A percentile compares a stretch with the other conserved stretches of the same genome.
phyloP scores from a whole-genome alignment of 2,329 filamentous ascomycete genomes.

The Xylaria polymorpha region DNA sequence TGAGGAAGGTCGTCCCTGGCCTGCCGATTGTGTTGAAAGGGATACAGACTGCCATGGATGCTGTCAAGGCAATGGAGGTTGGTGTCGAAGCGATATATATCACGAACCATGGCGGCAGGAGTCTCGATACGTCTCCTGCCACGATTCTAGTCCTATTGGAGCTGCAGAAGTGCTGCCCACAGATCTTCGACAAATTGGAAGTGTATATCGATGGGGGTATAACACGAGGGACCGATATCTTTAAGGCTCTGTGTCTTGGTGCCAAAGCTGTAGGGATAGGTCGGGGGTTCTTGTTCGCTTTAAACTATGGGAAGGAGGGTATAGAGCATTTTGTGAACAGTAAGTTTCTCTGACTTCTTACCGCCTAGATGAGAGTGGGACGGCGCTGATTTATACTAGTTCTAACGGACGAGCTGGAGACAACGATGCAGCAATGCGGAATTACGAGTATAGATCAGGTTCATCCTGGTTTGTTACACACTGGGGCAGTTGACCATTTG shows the following conservation, averaged over 20 bases:
- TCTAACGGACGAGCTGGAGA: conserved; percentile 70
- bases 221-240: conserved; percentile 72
- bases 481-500: conserved; percentile 60
- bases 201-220: conserved; percentile 74
- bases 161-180: conserved; percentile 69
- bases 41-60: conserved; percentile 75
- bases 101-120: conserved; percentile 76
- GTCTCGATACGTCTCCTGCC: conserved; percentile 62
- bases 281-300: conserved; percentile 67
- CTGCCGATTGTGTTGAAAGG: conserved; percentile 74
- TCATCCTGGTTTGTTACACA: conserved; percentile 71
- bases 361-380: not conserved
- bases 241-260: conserved; percentile 74
- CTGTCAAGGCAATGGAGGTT: conserved; percentile 66
- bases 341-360: conserved; percentile 50
- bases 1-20: conserved; percentile 66
- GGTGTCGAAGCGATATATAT: conserved; percentile 76
- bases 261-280: conserved; percentile 73
- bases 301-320: conserved; percentile 71
- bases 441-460: conserved; percentile 70
- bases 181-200: conserved; percentile 69
- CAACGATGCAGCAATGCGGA: conserved; percentile 74
- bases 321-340: conserved; percentile 64
- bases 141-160: conserved; percentile 71
- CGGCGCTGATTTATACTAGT: conserved; percentile 50